Evolutionary conservation across 169 alveolate species (phyloP).

Genomic region (Babesia ovata): DNA sequence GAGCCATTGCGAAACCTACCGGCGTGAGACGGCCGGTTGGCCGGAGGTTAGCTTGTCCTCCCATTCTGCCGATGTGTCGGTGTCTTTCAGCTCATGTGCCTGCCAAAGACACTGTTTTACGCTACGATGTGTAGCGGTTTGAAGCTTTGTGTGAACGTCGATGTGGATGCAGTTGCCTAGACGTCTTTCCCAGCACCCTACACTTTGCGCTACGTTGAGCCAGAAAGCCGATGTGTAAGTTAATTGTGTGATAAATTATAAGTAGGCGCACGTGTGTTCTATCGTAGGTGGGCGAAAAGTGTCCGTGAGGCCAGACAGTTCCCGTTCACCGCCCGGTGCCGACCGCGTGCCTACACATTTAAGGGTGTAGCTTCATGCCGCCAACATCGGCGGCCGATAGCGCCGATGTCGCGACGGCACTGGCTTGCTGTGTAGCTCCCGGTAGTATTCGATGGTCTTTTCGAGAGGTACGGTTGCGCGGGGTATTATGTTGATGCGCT

Average conservation of each 20-base stretch:
- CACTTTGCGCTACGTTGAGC: no score
- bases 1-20: neutral
- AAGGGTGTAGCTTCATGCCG: neutral
- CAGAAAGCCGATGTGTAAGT: no score
- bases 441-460: slow-evolving; percentile 22
- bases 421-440: slow-evolving; percentile 5
- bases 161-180: no score
- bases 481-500: slow-evolving; percentile 47
- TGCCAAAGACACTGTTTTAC: no score
- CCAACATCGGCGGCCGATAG: slow-evolving; percentile 42
- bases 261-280: no score
- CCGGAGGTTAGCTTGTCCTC: neutral
- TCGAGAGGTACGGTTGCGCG: slow-evolving; percentile 6
- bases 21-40: neutral
- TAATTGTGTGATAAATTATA: no score
- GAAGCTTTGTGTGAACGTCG: no score
- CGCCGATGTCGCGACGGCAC: slow-evolving; percentile 56
- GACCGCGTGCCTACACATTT: neutral
- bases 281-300: neutral
- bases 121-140: no score
- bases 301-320: neutral
- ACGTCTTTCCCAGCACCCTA: no score
- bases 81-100: no score
- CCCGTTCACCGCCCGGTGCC: no score
- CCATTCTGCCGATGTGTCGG: slow-evolving; percentile 5